Evolutionary conservation across 331 rosid genomes (phyloP).

Genomic region (Phaseolus coccineus): DNA sequence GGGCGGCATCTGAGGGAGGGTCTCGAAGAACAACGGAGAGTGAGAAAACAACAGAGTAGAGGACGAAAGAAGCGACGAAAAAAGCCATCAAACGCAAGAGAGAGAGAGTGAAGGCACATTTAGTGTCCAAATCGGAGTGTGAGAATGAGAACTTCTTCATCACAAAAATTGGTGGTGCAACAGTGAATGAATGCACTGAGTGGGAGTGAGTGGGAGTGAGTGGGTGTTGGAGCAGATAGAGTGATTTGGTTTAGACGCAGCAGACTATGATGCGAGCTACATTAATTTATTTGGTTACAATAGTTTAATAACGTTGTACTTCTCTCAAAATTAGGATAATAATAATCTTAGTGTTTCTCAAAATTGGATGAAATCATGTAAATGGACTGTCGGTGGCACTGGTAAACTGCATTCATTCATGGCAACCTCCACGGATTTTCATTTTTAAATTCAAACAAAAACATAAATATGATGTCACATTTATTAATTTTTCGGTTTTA

Average conservation of each 20-base stretch:
- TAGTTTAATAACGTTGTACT: neutral
- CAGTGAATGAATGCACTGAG: neutral
- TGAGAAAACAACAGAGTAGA: slow-evolving; percentile 73
- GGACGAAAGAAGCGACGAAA: slow-evolving; percentile 59
- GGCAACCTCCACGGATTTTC: neutral
- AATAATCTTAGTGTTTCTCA: neutral
- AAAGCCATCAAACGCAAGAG: slow-evolving; percentile 67
- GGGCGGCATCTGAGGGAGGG: slow-evolving; percentile 68
- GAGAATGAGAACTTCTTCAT: slow-evolving; percentile 54
- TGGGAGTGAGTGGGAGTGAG: neutral
- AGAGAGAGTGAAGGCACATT: slow-evolving; percentile 36
- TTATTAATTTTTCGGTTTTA: no score
- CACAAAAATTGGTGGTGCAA: neutral
- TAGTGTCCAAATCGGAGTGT: slow-evolving; percentile 46
- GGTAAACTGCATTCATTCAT: neutral
- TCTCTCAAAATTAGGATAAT: no score
- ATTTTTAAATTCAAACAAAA: neutral
- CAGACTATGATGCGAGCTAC: neutral
- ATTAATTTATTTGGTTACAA: neutral
- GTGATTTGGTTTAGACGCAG: neutral
- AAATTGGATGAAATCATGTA: neutral
- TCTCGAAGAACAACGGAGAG: slow-evolving; percentile 71
- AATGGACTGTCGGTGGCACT: slow-evolving; percentile 28
- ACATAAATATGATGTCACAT: no score
- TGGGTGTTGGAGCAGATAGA: neutral